Percentiles rank a stretch among this genome's conserved stretches.
phyloP scores from a whole-genome alignment of 257 asterid species.

The Solanum piurae region DNA sequence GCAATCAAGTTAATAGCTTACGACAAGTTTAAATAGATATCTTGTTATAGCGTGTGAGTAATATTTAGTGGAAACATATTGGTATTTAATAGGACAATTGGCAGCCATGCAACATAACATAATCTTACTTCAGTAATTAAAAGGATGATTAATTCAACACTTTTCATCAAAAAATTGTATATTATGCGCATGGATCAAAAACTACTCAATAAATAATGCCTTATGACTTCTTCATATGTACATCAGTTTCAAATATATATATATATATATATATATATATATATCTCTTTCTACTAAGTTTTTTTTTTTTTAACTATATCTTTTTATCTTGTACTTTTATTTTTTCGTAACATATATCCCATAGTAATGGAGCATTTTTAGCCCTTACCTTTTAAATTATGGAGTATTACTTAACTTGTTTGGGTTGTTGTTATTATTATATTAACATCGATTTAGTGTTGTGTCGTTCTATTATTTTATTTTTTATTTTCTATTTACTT shows the following conservation, averaged over 20 bases:
- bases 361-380: background rate
- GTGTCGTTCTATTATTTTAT: background rate
- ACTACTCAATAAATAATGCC: too few relatives aligned
- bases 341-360: background rate
- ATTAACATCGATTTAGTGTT: background rate
- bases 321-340: background rate
- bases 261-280: too few relatives aligned
- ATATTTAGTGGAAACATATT: too few relatives aligned
- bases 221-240: background rate
- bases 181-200: too few relatives aligned
- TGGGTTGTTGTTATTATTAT: background rate
- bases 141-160: too few relatives aligned
- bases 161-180: too few relatives aligned
- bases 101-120: background rate
- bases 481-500: background rate
- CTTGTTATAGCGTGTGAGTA: too few relatives aligned
- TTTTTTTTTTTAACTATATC: too few relatives aligned
- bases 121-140: too few relatives aligned
- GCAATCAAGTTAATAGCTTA: background rate
- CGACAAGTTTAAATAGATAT: too few relatives aligned
- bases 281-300: background rate
- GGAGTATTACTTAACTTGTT: background rate
- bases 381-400: background rate
- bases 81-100: too few relatives aligned
- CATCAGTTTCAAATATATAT: background rate